Evolutionary conservation across 495 filamentous ascomycete genomes (phyloP), one percentile per base, ranked within the genome.

Genomic region (Podospora anserina): DNA sequence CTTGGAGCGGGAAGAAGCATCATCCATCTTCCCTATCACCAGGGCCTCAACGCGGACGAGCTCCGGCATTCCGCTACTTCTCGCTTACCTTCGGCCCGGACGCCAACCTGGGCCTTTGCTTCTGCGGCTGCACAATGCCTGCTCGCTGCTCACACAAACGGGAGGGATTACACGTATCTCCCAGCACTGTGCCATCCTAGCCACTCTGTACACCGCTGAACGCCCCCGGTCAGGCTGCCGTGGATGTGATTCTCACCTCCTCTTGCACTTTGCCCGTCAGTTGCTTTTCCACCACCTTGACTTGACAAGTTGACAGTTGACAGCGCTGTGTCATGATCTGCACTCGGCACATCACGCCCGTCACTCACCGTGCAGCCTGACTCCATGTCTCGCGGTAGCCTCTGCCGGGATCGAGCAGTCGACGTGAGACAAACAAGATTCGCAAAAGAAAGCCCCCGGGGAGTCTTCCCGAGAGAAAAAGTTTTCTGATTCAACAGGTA

Each of bases 61-160:
- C 39, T 49, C 39, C 39, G 39, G 39, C 39, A 26, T 58, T 58
- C 55, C 55, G 55, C 7, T 19, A 5, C 6, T 9, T 44, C 65
- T 68, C 69, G 69, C 65, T 65, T 70, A 70, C 65, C 69, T 68
- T 65, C 65, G 69, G 69, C 61, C 61, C 16, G 6, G 54, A 55
- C 55, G 57, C 56, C 18, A 56, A 66, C 15, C 61, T 67, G 61
- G 28, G 1, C 39, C 23, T 26, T 56, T 63, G 60, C 68, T 65
- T 66, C 53, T 66, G 54, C 59, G 39, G 59, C 68, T 60, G 60
- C 68, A 70, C 26, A 27, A 27, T 58, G 59, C 64, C 55, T 44
- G 28, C 34, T 61, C 61, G 15, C 20, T n/a, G 28, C 59, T 27
- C 59, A 28, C 28, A 18, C 28, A 61, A 5, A 28, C 23, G 23